phyloP scores from a whole-genome alignment of 495 filamentous ascomycete species.

The Oleoguttula mirabilis region DNA sequence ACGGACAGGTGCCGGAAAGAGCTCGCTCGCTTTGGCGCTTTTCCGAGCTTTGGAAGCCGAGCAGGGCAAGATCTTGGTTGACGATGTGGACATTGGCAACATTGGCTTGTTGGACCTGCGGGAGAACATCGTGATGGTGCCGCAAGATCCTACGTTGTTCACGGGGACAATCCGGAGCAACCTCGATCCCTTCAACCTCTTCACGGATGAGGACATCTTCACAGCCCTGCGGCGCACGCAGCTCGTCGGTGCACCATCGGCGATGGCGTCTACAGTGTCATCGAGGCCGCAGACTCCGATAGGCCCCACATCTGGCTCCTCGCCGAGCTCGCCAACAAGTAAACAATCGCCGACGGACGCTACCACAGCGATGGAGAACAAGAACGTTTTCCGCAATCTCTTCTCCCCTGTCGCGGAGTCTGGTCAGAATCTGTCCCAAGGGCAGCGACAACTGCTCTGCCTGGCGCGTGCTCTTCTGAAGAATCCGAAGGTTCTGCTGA shows the following conservation, averaged over 20 bases:
- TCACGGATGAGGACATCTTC: slow-evolving; percentile 88
- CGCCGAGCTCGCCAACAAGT: slow-evolving; percentile 23
- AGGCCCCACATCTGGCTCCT: slow-evolving; percentile 31
- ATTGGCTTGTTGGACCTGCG: slow-evolving; percentile 88
- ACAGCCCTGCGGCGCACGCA: slow-evolving; percentile 80
- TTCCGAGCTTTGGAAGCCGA: slow-evolving; percentile 95
- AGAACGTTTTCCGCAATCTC: slow-evolving; percentile 88
- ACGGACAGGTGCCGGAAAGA: slow-evolving; percentile 93
- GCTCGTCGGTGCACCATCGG: slow-evolving; percentile 55
- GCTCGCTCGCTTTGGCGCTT: slow-evolving; percentile 86
- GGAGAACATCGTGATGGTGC: slow-evolving; percentile 92
- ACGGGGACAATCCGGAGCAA: slow-evolving; percentile 91
- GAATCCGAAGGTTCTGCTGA: slow-evolving; percentile 80
- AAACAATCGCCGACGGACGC: background rate
- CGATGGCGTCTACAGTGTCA: slow-evolving; percentile 35
- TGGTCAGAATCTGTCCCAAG: slow-evolving; percentile 91
- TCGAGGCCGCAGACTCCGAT: slow-evolving; percentile 23
- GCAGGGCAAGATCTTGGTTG: slow-evolving; percentile 77
- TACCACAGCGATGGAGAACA: slow-evolving; percentile 45
- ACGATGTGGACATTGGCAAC: slow-evolving; percentile 72
- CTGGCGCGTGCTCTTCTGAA: slow-evolving; percentile 90
- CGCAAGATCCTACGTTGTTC: slow-evolving; percentile 95
- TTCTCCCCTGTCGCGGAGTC: slow-evolving; percentile 78
- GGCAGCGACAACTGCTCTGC: slow-evolving; percentile 89
- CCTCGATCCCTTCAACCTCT: slow-evolving; percentile 83